Conservation (phyloP, 495 filamentous ascomycete species). For the Copromyces sp. region DNA sequence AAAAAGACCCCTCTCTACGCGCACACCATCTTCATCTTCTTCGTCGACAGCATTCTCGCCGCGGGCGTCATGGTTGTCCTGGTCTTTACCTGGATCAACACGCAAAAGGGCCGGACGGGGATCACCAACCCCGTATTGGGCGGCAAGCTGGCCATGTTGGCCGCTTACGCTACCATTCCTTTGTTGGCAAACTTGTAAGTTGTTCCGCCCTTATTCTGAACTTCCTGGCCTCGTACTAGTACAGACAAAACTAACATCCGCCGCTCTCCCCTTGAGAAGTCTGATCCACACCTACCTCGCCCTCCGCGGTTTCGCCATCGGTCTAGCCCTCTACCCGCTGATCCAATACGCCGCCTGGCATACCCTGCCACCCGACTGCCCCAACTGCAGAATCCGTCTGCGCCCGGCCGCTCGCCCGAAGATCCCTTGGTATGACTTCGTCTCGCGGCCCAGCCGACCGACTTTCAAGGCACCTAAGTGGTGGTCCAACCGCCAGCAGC, state of each 20-base stretch:
- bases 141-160: conserved; percentile 28
- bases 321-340: conserved; percentile 26
- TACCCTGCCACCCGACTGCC: conserved; percentile 28
- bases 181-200: conserved; percentile 32
- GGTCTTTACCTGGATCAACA: conserved; percentile 28
- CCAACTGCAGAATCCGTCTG: conserved; percentile 27
- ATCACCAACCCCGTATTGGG: conserved; percentile 2
- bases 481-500: conserved; percentile 7
- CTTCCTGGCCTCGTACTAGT: background rate
- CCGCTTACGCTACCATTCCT: conserved; percentile 31
- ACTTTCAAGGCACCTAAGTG: conserved; percentile 2
- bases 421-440: conserved; percentile 28
- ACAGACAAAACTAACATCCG: background rate
- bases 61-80: conserved; percentile 27
- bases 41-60: conserved; percentile 26
- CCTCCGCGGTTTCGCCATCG: conserved; percentile 26
- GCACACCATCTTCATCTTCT: conserved; percentile 29
- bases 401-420: conserved; percentile 22
- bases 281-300: conserved; percentile 30
- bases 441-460: conserved; percentile 14
- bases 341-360: conserved; percentile 29
- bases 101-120: conserved; percentile 2
- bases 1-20: conserved; percentile 6
- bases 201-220: background rate
- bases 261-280: conserved; percentile 10